Conservation (phyloP, 176 grass and related monocot genomes). For the Avena atlantica region DNA sequence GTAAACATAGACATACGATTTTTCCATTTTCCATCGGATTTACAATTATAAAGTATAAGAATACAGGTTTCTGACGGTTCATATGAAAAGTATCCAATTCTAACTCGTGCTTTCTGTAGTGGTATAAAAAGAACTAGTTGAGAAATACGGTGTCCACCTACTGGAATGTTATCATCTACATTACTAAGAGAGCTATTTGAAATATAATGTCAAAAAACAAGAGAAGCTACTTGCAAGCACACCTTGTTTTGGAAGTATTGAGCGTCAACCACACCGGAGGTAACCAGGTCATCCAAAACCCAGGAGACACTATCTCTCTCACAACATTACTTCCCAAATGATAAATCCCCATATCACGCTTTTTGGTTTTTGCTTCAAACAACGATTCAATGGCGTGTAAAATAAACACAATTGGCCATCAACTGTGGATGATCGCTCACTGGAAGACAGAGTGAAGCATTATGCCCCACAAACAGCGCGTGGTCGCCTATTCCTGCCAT, state of each 20-base stretch:
- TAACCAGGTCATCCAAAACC: not conserved
- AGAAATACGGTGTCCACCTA: not conserved
- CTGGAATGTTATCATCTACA: not conserved
- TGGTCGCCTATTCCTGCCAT: not conserved
- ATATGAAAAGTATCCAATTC: too few species aligned
- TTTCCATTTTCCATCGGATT: too few species aligned
- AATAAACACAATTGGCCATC: not conserved
- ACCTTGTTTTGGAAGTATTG: not conserved
- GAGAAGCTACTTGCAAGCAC: not conserved
- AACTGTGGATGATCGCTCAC: not conserved
- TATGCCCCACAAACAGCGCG: not conserved
- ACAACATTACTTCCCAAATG: slow-evolving; percentile 4
- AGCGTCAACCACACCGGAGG: not conserved
- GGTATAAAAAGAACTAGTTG: too few species aligned
- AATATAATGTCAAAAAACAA: not conserved
- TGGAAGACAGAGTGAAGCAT: not conserved
- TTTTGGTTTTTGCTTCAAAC: not conserved
- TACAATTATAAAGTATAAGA: too few species aligned
- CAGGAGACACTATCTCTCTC: not conserved
- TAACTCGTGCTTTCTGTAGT: too few species aligned
- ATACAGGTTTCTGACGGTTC: too few species aligned
- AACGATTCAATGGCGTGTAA: not conserved
- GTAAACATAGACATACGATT: too few species aligned
- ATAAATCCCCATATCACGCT: not conserved
- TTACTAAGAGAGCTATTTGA: not conserved